A percentile compares a stretch with the other conserved stretches of the same genome.
Evolutionary conservation across 164 flowering plant species (phyloP).

Genomic region (Echeveria elegans): DNA sequence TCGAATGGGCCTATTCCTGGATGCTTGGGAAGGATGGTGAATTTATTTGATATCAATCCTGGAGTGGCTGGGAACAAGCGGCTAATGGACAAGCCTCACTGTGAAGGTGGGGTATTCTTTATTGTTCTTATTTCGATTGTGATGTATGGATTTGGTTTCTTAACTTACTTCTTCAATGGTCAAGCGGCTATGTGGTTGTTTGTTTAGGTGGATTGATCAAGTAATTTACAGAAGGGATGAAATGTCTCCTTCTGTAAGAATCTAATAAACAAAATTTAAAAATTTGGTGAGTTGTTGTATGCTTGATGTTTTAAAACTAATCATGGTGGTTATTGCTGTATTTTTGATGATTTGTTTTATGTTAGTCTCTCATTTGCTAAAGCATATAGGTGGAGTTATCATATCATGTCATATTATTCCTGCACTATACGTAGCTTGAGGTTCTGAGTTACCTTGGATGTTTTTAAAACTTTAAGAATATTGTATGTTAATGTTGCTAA

Average conservation of each 20-base stretch:
- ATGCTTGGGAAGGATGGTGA: constrained; percentile 83
- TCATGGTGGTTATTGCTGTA: constrained; percentile 2
- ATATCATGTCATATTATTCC: not conserved
- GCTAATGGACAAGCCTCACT: constrained; percentile 59
- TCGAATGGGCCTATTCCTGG: constrained; percentile 59
- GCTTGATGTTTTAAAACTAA: not conserved
- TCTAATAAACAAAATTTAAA: not conserved
- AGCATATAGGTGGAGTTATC: not conserved
- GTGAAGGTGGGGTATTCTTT: constrained; percentile 40
- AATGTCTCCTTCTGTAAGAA: not conserved
- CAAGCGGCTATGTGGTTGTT: not conserved
- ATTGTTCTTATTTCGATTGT: not conserved
- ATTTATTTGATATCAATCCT: constrained; percentile 59
- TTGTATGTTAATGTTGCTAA: not conserved
- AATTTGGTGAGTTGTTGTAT: not conserved
- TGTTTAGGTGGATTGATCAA: not conserved
- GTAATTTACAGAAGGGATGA: not conserved
- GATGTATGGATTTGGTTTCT: not conserved
- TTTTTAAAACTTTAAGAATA: not conserved
- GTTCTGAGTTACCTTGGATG: not conserved
- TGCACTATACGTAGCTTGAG: not conserved
- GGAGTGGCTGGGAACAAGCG: constrained; percentile 46
- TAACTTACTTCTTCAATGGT: not conserved
- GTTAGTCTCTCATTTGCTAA: not conserved
- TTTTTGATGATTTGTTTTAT: not conserved